These are phyloP conservation scores for Limonium bicolor DNA, from an alignment of 148 eudicot species.

Conservation along the genomic window DNA sequence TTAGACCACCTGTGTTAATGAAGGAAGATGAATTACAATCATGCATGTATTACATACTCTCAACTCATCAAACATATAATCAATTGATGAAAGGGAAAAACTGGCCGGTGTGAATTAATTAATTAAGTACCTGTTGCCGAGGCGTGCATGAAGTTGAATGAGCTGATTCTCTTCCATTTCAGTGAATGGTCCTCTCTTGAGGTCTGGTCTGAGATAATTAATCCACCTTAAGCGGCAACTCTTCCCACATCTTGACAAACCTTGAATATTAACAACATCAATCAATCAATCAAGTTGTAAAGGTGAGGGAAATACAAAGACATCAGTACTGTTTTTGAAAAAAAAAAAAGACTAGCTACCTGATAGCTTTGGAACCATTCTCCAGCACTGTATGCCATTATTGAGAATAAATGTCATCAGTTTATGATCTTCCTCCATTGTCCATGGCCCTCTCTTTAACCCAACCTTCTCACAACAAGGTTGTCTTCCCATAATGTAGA, in stretches of 20 bases:
- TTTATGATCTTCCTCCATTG: conserved; percentile 62
- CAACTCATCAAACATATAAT: no score
- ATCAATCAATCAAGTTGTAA: neutral
- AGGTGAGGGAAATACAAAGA: neutral
- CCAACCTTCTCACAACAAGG: conserved; percentile 74
- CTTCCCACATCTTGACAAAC: conserved; percentile 64
- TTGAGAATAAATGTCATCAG: conserved; percentile 48
- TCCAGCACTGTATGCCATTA: conserved; percentile 64
- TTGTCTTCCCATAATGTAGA: conserved; percentile 85
- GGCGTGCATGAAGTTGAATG: conserved; percentile 58
- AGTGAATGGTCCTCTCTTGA: conserved; percentile 54
- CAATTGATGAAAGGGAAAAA: no score
- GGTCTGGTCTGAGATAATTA: conserved; percentile 67
- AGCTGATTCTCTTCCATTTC: conserved; percentile 53
- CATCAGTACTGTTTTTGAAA: neutral
- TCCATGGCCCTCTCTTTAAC: conserved; percentile 82
- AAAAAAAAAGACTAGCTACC: conserved; percentile 14
- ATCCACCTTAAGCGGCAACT: conserved; percentile 82
- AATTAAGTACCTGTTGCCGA: conserved; percentile 62
- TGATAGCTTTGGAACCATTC: conserved; percentile 60
- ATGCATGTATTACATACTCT: neutral
- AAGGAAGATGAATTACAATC: neutral
- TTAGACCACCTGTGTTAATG: conserved; percentile 9
- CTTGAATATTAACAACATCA: conserved; percentile 16
- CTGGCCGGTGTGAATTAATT: no score